A percentile compares a stretch with the other conserved stretches of the same genome.
phyloP scores from a whole-genome alignment of 352 stramenopile genomes.

The Globisporangium paddicum region DNA sequence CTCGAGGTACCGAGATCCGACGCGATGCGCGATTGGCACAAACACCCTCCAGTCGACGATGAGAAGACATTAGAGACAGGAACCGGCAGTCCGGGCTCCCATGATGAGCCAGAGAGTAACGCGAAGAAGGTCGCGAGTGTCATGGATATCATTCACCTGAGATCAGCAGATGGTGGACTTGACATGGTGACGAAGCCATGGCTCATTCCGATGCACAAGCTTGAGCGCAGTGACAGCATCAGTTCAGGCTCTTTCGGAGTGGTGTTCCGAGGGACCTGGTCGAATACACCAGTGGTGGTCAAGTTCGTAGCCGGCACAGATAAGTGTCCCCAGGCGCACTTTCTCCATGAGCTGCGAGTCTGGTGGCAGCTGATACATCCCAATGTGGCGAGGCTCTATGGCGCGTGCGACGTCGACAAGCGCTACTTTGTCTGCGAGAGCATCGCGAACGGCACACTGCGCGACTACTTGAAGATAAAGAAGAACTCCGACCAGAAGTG shows the following conservation, averaged over 20 bases:
- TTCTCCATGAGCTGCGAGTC: conserved; percentile 8
- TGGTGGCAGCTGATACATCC: conserved; percentile 6
- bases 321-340: background rate
- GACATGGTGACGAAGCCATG: background rate
- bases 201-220: conserved; percentile 3
- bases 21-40: background rate
- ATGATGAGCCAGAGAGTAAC: background rate
- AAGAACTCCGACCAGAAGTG: background rate
- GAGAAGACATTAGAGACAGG: background rate
- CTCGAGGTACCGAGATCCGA: background rate
- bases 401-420: background rate
- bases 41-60: background rate
- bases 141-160: background rate
- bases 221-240: background rate
- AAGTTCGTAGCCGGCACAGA: background rate
- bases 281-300: conserved; percentile 1
- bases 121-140: background rate
- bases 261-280: conserved; percentile 4
- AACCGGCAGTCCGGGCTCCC: background rate
- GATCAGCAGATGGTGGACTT: background rate
- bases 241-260: background rate
- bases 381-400: conserved; percentile 1
- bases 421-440: conserved; percentile 9
- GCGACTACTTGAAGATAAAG: background rate
- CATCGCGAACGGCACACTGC: background rate